Evolutionary conservation across 1,139 yeast species (phyloP).

Genomic region (Lodderomyces elongisporus): DNA sequence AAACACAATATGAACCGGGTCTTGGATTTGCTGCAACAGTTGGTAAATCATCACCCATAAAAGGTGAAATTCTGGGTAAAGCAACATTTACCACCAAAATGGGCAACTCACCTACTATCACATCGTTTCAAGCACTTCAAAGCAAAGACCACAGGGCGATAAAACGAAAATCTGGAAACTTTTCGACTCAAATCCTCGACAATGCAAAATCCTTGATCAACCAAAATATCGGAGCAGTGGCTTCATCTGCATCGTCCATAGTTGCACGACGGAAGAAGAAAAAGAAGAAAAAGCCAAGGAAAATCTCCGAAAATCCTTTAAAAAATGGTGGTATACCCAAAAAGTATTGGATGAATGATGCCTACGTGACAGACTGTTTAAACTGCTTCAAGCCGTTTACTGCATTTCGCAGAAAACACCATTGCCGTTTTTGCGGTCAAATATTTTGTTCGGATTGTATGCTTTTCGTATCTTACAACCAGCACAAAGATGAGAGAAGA

Average conservation of each 20-base stretch:
- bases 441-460: slow-evolving; percentile 92
- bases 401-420: slow-evolving; percentile 84
- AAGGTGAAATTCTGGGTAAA: slow-evolving; percentile 19
- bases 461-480: slow-evolving; percentile 66
- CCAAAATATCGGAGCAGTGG: slow-evolving; percentile 26
- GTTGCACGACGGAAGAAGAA: slow-evolving; percentile 18
- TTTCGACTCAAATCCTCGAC: slow-evolving; percentile 32
- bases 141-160: slow-evolving; percentile 19
- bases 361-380: slow-evolving; percentile 76
- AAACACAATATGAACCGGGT: slow-evolving; percentile 10
- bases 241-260: slow-evolving; percentile 30
- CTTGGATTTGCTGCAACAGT: slow-evolving; percentile 26
- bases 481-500: slow-evolving; percentile 46
- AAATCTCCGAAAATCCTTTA: slow-evolving; percentile 42
- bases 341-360: slow-evolving; percentile 91
- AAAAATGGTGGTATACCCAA: slow-evolving; percentile 51
- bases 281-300: slow-evolving; percentile 28
- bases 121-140: slow-evolving; percentile 36
- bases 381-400: slow-evolving; percentile 71
- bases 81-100: slow-evolving; percentile 5
- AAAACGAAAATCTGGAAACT: slow-evolving; percentile 28
- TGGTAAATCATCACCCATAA: slow-evolving; percentile 28
- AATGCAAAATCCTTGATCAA: slow-evolving; percentile 37
- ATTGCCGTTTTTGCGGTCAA: slow-evolving; percentile 93
- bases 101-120: slow-evolving; percentile 30